phyloP scores from a whole-genome alignment of 106 monocot species.

The Vanilla planifolia region DNA sequence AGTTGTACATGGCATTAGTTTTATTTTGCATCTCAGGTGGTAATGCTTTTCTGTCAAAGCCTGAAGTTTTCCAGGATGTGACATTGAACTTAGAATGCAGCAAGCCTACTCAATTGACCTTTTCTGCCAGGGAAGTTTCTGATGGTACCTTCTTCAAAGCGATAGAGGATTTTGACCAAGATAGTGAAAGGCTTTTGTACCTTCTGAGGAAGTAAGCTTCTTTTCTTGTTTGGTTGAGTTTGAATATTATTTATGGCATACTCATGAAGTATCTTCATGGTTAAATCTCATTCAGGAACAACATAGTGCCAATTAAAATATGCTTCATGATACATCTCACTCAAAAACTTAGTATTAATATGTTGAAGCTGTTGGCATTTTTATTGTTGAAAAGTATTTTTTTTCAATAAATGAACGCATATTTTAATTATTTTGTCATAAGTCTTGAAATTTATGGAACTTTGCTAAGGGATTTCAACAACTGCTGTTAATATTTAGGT shows the following conservation, averaged over 20 bases:
- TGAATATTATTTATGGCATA: slow-evolving; percentile 7
- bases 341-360: too few species aligned
- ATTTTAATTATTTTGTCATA: neutral
- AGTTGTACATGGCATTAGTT: slow-evolving; percentile 1
- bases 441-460: neutral
- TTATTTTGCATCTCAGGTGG: slow-evolving; percentile 26
- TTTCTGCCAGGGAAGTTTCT: slow-evolving; percentile 82
- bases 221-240: neutral
- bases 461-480: neutral
- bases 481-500: slow-evolving; percentile 40
- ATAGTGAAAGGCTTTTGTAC: slow-evolving; percentile 60
- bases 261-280: too few species aligned
- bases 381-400: too few species aligned
- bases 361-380: too few species aligned
- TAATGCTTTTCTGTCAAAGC: slow-evolving; percentile 71
- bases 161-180: slow-evolving; percentile 85
- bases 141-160: slow-evolving; percentile 98
- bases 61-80: slow-evolving; percentile 41
- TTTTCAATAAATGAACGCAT: too few species aligned
- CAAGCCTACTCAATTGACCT: slow-evolving; percentile 61
- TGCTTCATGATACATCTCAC: too few species aligned
- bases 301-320: too few species aligned
- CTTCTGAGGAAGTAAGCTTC: slow-evolving; percentile 71
- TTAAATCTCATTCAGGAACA: too few species aligned
- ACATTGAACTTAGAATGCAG: slow-evolving; percentile 58